Conservation (phyloP, 768 basidiomycete species). For the Russula sp. region DNA sequence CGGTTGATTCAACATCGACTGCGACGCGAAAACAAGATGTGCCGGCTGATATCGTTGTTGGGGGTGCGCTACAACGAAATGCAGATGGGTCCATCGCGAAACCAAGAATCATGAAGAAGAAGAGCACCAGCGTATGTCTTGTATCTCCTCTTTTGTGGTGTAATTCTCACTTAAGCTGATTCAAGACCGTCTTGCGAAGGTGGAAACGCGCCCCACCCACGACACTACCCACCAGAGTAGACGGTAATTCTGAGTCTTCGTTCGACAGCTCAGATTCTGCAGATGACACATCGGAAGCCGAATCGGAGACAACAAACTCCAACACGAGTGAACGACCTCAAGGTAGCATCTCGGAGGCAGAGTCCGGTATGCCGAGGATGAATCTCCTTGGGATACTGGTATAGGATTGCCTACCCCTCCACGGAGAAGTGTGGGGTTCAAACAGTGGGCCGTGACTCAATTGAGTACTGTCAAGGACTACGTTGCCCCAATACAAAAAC, state of each 20-base stretch:
- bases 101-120: slow-evolving; percentile 48
- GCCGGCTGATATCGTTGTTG: slow-evolving; percentile 41
- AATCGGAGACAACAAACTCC: slow-evolving; percentile 33
- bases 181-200: slow-evolving; percentile 44
- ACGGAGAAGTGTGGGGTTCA: slow-evolving; percentile 60
- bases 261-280: slow-evolving; percentile 80
- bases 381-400: slow-evolving; percentile 30
- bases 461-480: slow-evolving; percentile 51
- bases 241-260: slow-evolving; percentile 51
- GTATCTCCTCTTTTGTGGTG: slow-evolving; percentile 10
- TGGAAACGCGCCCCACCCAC: slow-evolving; percentile 46
- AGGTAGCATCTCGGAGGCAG: slow-evolving; percentile 14
- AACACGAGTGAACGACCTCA: slow-evolving; percentile 25
- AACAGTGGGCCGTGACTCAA: slow-evolving; percentile 86
- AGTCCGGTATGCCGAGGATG: slow-evolving; percentile 31
- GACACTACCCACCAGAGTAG: slow-evolving; percentile 33
- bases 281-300: slow-evolving; percentile 44
- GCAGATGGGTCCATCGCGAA: slow-evolving; percentile 56
- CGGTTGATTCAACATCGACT: slow-evolving; percentile 12
- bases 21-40: slow-evolving; percentile 28
- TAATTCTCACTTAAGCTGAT: not conserved
- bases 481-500: slow-evolving; percentile 32
- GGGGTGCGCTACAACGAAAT: slow-evolving; percentile 65
- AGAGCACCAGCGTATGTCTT: slow-evolving; percentile 44
- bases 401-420: slow-evolving; percentile 35